Evolutionary conservation across 306 rosid species (phyloP).

Genomic region (Casuarina cunninghamiana): DNA sequence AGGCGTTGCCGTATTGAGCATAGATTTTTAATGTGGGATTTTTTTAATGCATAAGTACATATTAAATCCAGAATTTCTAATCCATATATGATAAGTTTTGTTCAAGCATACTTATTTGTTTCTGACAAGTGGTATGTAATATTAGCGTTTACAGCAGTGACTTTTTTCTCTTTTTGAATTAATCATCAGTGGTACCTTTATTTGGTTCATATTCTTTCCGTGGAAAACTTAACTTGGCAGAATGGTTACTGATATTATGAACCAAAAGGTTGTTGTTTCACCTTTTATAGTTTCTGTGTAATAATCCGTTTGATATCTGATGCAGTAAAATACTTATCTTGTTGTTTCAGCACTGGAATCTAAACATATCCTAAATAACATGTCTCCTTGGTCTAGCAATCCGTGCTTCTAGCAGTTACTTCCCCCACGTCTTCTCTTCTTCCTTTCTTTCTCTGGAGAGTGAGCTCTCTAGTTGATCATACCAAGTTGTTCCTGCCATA

Average conservation of each 20-base stretch:
- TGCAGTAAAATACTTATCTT: neutral
- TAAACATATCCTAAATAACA: neutral
- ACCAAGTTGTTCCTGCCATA: neutral
- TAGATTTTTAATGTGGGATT: too few relatives aligned
- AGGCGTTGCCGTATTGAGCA: too few relatives aligned
- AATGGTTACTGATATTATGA: too few relatives aligned
- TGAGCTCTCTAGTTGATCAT: neutral
- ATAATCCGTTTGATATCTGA: neutral
- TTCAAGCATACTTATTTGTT: neutral
- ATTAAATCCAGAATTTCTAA: too few relatives aligned
- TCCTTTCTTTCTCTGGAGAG: neutral
- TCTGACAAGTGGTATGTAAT: neutral
- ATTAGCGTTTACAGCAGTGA: too few relatives aligned
- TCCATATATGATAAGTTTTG: neutral
- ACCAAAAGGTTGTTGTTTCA: too few relatives aligned
- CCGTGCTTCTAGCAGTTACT: neutral
- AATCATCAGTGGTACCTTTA: too few relatives aligned
- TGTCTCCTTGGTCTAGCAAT: neutral
- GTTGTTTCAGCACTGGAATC: neutral
- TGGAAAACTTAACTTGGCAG: too few relatives aligned
- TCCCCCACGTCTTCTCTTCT: neutral
- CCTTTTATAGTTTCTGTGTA: too few relatives aligned
- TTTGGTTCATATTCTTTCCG: too few relatives aligned
- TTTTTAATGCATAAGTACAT: too few relatives aligned
- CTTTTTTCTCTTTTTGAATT: too few relatives aligned